Conservation (phyloP, 805 yeast species). For the Starmera dryadoides region DNA sequence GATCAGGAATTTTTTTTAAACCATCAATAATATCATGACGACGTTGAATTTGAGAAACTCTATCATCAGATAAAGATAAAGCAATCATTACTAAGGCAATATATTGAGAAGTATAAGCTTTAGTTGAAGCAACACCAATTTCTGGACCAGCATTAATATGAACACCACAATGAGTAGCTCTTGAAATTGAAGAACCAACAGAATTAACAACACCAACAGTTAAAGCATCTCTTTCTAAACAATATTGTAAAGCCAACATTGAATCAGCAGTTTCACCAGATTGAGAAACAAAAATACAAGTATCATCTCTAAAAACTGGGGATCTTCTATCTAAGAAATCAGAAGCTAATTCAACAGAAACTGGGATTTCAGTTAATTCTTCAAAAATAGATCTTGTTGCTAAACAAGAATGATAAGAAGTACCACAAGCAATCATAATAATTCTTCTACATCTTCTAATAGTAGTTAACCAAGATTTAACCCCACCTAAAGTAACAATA, state of each 20-base stretch:
- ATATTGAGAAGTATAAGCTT: constrained; percentile 97
- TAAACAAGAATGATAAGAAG: constrained; percentile 96
- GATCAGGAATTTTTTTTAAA: constrained; percentile 73
- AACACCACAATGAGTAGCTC: constrained; percentile 98
- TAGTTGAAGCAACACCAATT: constrained; percentile 98
- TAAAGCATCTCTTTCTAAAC: constrained; percentile 94
- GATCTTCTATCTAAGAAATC: constrained; percentile 91
- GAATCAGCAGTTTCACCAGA: constrained; percentile 99
- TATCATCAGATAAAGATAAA: constrained; percentile 86
- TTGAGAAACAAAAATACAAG: constrained; percentile 95
- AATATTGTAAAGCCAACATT: constrained; percentile 89
- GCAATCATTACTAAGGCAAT: constrained; percentile 97
- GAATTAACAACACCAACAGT: constrained; percentile 96
- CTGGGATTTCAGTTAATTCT: constrained; percentile 93
- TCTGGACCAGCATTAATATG: constrained; percentile 99
- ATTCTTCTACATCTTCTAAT: constrained; percentile 92
- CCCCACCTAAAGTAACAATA: constrained; percentile 81
- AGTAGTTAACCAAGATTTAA: constrained; percentile 74
- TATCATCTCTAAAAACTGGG: constrained; percentile 98
- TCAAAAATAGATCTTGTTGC: constrained; percentile 96
- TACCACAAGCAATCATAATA: constrained; percentile 99
- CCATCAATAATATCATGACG: constrained; percentile 85
- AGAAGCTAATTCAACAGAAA: constrained; percentile 85
- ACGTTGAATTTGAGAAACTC: constrained; percentile 68
- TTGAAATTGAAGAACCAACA: constrained; percentile 94